phyloP scores from a whole-genome alignment of 495 filamentous ascomycete species.

The Cercophora sp. region DNA sequence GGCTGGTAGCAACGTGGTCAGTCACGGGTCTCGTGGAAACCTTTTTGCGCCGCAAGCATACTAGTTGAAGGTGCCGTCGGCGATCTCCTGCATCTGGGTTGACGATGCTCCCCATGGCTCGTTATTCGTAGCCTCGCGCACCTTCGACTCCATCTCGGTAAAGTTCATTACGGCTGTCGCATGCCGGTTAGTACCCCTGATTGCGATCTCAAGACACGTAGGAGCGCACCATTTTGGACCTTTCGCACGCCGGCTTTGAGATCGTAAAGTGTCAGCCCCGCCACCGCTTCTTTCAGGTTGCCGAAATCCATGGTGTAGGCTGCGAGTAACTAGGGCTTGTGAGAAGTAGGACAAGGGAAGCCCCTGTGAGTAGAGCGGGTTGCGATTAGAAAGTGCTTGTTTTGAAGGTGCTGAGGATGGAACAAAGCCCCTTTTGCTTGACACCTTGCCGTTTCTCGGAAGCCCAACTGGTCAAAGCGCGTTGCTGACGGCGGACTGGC shows the following conservation, averaged over 20 bases:
- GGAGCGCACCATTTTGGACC: conserved; percentile 86
- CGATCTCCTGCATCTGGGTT: conserved; percentile 88
- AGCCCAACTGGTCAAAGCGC: conserved; percentile 8
- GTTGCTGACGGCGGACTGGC: not conserved
- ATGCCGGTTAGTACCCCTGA: conserved; percentile 11
- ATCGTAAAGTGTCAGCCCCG: conserved; percentile 94
- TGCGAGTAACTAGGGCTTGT: not conserved
- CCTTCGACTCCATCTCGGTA: conserved; percentile 99
- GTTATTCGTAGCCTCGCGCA: conserved; percentile 96
- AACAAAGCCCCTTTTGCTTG: conserved; percentile 1
- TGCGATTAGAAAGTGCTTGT: too few relatives aligned
- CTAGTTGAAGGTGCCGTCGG: conserved; percentile 98
- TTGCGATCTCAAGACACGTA: not conserved
- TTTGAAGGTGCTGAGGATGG: not conserved
- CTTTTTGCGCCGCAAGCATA: too few relatives aligned
- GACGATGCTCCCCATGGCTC: conserved; percentile 95
- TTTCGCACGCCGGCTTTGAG: conserved; percentile 95
- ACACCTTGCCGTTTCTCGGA: conserved; percentile 25
- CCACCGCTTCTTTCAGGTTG: conserved; percentile 80
- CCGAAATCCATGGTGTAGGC: conserved; percentile 69
- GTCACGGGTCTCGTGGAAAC: too few relatives aligned
- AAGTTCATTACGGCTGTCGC: conserved; percentile 93
- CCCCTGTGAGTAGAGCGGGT: too few relatives aligned
- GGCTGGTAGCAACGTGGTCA: conserved; percentile 62
- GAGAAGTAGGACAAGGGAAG: too few relatives aligned